Base-by-base conservation (phyloP, 1,139 yeast genomes). In the Candida sp. region DNA sequence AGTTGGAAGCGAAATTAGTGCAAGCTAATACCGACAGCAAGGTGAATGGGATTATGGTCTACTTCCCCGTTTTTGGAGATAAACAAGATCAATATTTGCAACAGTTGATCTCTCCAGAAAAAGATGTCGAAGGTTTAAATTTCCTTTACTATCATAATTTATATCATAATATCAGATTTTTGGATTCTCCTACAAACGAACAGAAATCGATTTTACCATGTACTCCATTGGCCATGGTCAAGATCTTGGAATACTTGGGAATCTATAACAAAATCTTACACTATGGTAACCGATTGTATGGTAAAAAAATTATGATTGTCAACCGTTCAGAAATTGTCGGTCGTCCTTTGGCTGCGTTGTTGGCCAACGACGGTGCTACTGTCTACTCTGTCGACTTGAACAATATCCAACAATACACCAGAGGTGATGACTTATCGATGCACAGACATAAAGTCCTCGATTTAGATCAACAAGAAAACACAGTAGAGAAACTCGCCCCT, bases 251-350 rank as follows among this genome's bases (percentile, higher is more conserved):
- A 61, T 89, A 84, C 60, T 71, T 93, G 58, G 93, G 95, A 6
- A 87, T 89, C 8, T 93, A 93, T 73, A 93, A 91, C 66, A 69
- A 79, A 39, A 67, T 91, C 23, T 67, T 93, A 45, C 87, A 87
- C 33, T 87, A 89, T 56, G 99, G 99, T 5, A 90, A 93, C 69
- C 76, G 97, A 47, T 74, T 93, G 22, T 93, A 89, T 57, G 99
- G 99, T 38, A 91, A 90, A 63, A 91, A 93, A 43, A 76, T 93
- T 45, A 83, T 95, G 43, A 83, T 93, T 41, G 93, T 93, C 41
- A 93, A 93, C 68, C 77, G 99, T 56, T 86, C 96, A 8, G 99
- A 93, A 64, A 91, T 93, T 55, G 99, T 93, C 21, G 99, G 99
- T 5, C 81, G 99, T 53, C 99, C 99, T 1, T 72, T 93, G 49